Evolutionary conservation across 2,329 filamentous ascomycete genomes (phyloP).

Genomic region (Aspergillus tamarii): DNA sequence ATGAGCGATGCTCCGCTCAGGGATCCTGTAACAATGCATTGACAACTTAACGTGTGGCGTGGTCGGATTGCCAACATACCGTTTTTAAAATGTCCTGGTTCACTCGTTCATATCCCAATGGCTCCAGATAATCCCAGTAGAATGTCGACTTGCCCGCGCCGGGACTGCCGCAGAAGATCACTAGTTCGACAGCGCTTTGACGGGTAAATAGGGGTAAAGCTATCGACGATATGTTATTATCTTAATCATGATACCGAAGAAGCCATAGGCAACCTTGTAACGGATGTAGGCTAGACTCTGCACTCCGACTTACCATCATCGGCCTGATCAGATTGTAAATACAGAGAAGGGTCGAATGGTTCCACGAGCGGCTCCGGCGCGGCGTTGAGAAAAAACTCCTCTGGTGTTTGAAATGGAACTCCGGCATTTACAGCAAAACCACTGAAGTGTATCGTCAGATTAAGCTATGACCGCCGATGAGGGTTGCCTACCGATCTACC

Average conservation of each 20-base stretch:
- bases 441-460: constrained; percentile 42
- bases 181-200: constrained; percentile 69
- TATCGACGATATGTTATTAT: constrained; percentile 12
- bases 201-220: constrained; percentile 54
- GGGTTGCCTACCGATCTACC: constrained; percentile 56
- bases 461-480: constrained; percentile 3
- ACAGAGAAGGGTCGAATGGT: constrained; percentile 70
- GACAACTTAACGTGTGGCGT: neutral
- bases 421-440: constrained; percentile 86
- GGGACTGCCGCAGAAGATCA: constrained; percentile 86
- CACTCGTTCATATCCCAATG: constrained; percentile 77
- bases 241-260: constrained; percentile 2
- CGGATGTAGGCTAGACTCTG: neutral
- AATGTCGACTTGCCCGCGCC: constrained; percentile 92
- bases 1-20: neutral
- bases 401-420: constrained; percentile 80
- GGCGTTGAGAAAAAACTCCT: constrained; percentile 84
- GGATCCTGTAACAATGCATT: neutral
- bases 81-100: constrained; percentile 90
- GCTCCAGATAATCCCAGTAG: constrained; percentile 76
- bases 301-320: constrained; percentile 34
- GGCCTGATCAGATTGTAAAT: constrained; percentile 45
- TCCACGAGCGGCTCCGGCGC: constrained; percentile 66
- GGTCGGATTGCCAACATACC: constrained; percentile 36
- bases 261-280: neutral